phyloP scores from a whole-genome alignment of 495 filamentous ascomycete species.

The Neurospora sp. region DNA sequence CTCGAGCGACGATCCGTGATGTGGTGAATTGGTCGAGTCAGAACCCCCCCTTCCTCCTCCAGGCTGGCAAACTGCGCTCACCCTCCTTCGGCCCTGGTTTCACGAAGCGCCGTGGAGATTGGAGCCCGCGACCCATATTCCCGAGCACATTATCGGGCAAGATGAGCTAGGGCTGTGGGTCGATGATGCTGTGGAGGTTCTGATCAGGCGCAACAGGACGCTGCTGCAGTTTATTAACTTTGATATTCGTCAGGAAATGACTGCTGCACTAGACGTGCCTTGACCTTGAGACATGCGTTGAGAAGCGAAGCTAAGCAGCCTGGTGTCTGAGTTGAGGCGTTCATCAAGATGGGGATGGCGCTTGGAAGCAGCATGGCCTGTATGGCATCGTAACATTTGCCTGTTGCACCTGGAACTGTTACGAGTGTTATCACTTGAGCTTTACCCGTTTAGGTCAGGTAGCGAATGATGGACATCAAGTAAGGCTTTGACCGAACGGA shows the following conservation, averaged over 20 bases:
- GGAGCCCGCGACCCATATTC: background rate
- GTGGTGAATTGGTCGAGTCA: background rate
- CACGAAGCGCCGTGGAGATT: background rate
- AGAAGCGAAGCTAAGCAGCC: background rate
- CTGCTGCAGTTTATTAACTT: background rate
- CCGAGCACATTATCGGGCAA: background rate
- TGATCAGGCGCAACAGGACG: background rate
- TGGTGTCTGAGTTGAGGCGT: background rate
- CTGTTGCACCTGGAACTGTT: background rate
- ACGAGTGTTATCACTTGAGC: background rate
- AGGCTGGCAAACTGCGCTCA: background rate
- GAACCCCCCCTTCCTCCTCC: background rate
- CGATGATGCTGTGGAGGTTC: background rate
- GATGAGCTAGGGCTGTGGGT: background rate
- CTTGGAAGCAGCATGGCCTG: background rate
- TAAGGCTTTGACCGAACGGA: background rate
- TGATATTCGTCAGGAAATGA: background rate
- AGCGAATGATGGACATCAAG: background rate
- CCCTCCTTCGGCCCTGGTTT: background rate
- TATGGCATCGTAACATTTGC: background rate
- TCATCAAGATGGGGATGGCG: background rate
- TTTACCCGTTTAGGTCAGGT: background rate
- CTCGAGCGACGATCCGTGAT: background rate
- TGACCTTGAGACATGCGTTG: background rate
- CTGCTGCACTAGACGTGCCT: background rate